Base-by-base conservation (phyloP, 78 protist genomes). In the Monocercomonoides exilis region DNA sequence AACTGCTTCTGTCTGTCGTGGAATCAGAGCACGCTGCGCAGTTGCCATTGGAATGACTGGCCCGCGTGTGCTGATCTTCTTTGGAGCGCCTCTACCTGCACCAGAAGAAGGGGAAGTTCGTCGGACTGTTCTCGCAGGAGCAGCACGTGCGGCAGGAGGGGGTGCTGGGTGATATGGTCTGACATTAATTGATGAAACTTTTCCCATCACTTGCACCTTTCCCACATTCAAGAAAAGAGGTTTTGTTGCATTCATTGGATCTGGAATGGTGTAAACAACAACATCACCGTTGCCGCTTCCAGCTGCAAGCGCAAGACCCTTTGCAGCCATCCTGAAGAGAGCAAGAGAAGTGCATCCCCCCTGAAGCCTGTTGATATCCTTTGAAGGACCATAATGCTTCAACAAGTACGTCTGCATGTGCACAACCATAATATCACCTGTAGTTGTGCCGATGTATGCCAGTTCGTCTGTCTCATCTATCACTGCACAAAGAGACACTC, bases 111-210 rank as follows among this genome's bases (percentile, higher is more conserved):
- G n/a, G n/a, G n/a, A n/a, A 33, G 4, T 21, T 6, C 5, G 6
- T 4, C 45, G 4, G 21, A 33, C 6, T 5, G 82, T 21, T 4
- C 5, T 5, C 5, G 82, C 11, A 33, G 42, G 82, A 21, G 82
- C 82, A 5, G 4, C 5, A 4, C 45, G 43, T 79, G 4, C 5
- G 4, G 82, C 42, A 38, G 4, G 4, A 41, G 82, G 43, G 6
- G 82, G 82, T 5, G 82, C 82, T 32, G 82, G 82, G 82, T 6
- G n/a, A 41, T 4, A 21, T 79, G 82, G 70, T 54, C 70, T 11
- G 21, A 54, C 70, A 29, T 11, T 54, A 21, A 54, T 54, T 11
- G 70, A 54, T 54, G 70, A 29, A 21, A 54, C 70, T 21, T 54
- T 54, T 54, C 70, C 70, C 70, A 54, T 54, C 38, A 54, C 21